Conservation (phyloP, 768 basidiomycete genomes). For the Leccinum rimulosum region DNA sequence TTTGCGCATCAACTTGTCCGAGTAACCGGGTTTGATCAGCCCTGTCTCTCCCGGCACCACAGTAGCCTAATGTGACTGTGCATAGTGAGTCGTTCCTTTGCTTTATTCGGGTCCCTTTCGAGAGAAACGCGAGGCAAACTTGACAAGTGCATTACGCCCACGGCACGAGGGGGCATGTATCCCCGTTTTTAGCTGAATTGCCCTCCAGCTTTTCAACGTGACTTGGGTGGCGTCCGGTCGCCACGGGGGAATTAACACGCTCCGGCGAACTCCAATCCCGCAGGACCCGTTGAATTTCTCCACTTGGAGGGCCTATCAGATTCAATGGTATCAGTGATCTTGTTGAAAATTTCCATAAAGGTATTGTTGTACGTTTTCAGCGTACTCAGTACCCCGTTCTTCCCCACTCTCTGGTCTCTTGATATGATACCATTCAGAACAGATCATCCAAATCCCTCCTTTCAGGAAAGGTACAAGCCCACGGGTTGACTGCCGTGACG, state of each 20-base stretch:
- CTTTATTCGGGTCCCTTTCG: not conserved
- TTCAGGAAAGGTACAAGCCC: conserved; percentile 15
- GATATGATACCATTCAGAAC: conserved; percentile 16
- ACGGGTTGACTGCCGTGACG: conserved; percentile 20
- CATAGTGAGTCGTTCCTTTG: not conserved
- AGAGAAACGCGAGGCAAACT: not conserved
- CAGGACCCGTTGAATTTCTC: not conserved
- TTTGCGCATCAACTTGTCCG: too few species aligned
- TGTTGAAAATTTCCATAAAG: conserved; percentile 4
- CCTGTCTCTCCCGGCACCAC: not conserved
- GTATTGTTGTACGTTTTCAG: not conserved
- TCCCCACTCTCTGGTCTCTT: not conserved
- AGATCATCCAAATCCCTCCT: conserved; percentile 13
- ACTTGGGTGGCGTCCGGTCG: not conserved
- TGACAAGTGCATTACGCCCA: conserved; percentile 6
- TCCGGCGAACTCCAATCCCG: not conserved
- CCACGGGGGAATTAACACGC: not conserved
- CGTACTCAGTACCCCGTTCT: conserved; percentile 1
- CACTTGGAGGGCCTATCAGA: not conserved
- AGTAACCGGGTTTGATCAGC: too few species aligned
- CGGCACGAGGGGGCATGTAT: not conserved
- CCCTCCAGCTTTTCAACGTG: too few species aligned
- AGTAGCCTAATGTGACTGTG: not conserved
- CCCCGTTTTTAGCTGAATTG: conserved; percentile 2
- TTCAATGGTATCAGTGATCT: not conserved